Conservation (phyloP, 768 basidiomycete species). For the Neoboletus magnificus region DNA sequence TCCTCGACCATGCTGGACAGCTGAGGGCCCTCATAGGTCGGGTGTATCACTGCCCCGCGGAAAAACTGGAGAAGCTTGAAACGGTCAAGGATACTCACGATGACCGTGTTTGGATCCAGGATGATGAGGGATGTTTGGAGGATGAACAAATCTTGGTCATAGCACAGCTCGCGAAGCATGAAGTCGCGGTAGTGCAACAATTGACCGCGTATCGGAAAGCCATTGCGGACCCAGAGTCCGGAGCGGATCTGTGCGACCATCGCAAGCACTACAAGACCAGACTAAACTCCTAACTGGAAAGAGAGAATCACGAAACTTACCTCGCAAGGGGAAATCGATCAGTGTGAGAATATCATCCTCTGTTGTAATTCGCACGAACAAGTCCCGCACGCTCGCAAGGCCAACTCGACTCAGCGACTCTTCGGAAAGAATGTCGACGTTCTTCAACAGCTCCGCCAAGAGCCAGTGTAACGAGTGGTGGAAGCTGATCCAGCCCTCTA, state of each 20-base stretch:
- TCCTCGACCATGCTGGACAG: constrained; percentile 89
- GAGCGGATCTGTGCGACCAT: constrained; percentile 95
- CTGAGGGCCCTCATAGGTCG: constrained; percentile 66
- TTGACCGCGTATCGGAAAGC: constrained; percentile 92
- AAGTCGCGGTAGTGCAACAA: constrained; percentile 95
- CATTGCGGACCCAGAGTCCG: constrained; percentile 97
- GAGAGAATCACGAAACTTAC: constrained; percentile 41
- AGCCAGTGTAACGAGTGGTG: constrained; percentile 93
- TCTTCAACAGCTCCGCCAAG: constrained; percentile 84
- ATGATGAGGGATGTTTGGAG: constrained; percentile 82
- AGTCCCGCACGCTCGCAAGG: constrained; percentile 52
- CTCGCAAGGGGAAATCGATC: constrained; percentile 86
- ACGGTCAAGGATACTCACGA: constrained; percentile 86
- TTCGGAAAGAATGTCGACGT: constrained; percentile 63
- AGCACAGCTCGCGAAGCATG: constrained; percentile 91
- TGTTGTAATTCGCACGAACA: constrained; percentile 58
- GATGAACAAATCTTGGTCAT: constrained; percentile 92
- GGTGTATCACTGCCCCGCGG: constrained; percentile 52
- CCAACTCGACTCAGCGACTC: constrained; percentile 51
- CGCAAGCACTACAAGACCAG: constrained; percentile 56
- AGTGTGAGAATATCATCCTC: constrained; percentile 70
- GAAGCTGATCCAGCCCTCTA: constrained; percentile 84
- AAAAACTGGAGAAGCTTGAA: constrained; percentile 84
- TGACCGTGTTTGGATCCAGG: constrained; percentile 72
- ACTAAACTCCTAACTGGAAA: background rate